phyloP scores from a whole-genome alignment of 495 filamentous ascomycete genomes.

The Talaromyces wortmannii region DNA sequence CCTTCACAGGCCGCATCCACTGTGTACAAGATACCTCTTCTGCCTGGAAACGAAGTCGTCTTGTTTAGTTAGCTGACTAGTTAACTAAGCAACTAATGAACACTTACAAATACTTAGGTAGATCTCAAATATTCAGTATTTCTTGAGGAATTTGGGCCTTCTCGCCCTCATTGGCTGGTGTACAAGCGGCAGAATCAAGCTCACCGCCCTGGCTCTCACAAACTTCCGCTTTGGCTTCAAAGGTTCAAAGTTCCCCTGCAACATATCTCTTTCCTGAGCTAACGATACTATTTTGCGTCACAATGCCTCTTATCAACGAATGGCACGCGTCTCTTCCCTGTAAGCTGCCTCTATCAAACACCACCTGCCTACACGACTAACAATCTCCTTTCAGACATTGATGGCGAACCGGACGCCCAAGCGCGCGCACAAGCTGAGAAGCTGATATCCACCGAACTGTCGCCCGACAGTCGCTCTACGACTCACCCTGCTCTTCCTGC shows the following conservation, averaged over 20 bases:
- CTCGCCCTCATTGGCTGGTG: too few species aligned
- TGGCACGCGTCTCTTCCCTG: constrained; percentile 83
- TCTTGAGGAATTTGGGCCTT: too few species aligned
- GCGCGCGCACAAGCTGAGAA: constrained; percentile 51
- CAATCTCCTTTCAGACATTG: constrained; percentile 51
- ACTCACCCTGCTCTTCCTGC: constrained; percentile 35
- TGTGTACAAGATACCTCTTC: too few species aligned
- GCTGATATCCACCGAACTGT: constrained; percentile 60
- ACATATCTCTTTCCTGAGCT: background rate
- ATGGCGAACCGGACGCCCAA: constrained; percentile 52
- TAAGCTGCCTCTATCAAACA: constrained; percentile 27
- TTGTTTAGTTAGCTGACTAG: too few species aligned
- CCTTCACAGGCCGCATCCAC: too few species aligned
- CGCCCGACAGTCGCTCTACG: constrained; percentile 30
- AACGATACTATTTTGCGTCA: constrained; percentile 12
- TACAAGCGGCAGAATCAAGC: too few species aligned
- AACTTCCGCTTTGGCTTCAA: too few species aligned
- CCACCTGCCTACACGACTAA: background rate
- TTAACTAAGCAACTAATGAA: too few species aligned
- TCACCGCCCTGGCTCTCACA: constrained; percentile 4
- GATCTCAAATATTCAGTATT: too few species aligned
- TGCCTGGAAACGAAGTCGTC: too few species aligned
- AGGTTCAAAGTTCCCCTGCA: too few species aligned
- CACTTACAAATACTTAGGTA: too few species aligned
- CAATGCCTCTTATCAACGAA: constrained; percentile 63